Base-by-base conservation (phyloP, 2,329 filamentous ascomycete genomes). In the Fusarium algeriense region DNA sequence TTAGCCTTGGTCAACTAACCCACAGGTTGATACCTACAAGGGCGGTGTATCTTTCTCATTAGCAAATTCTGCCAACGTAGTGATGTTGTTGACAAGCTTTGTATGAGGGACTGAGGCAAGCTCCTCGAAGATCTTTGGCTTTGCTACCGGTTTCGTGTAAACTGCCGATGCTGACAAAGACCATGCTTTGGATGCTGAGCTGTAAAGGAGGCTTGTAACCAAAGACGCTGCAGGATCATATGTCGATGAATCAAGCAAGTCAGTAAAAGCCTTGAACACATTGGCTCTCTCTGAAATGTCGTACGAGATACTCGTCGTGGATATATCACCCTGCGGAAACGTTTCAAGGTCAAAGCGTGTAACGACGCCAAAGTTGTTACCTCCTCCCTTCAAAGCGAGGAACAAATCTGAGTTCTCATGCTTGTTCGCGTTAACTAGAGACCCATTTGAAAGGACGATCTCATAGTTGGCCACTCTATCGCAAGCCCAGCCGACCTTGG, bases 321-420 rank as follows among this genome's bases (percentile, higher is more conserved):
- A 55, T 11, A 59, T 59, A 4, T 55, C 20, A 4, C 56, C 48
- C 6, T 43, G 46, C 14, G 8, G 28, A 14, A 55, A 55, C 1
- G 30, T 23, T 28, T 55, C 20, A 8, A 55, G 5, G 11, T 60
- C 57, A 14, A 60, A 60, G 7, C 57, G 48, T n/a, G 44, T 34
- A 11, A 59, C 3, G 13, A 35, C 30, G 2, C 62, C 60, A 13
- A 65, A 58, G 15, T 64, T 64, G 5, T 40, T 65, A 0, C 49
- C 53, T 7, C 62, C 62, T 20, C 62, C 62, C 9, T 64, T 65
- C 5, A 65, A 6, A 17, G 62, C 49, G 6, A 55, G 32, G 6
- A 49, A 58, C 0, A 65, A 6, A 3, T 58, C 50, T 1, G 5
- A 2, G 2, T 64, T 38, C 1, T 6, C 19, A 1, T 49, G 20